phyloP scores from a whole-genome alignment of 495 filamentous ascomycete species.

The Patellaria atrata region DNA sequence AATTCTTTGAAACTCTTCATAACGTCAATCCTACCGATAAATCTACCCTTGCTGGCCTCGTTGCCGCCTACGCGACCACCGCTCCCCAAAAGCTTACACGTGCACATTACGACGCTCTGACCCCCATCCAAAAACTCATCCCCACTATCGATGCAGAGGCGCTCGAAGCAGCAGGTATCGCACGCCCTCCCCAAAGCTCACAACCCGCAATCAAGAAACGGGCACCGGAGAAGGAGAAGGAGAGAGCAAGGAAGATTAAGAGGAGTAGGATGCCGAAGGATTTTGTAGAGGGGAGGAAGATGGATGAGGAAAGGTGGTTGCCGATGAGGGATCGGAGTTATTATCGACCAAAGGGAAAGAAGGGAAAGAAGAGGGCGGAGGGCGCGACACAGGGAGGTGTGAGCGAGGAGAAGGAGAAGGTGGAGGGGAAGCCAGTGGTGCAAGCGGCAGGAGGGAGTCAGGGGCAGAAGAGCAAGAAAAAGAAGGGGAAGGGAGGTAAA shows the following conservation, averaged over 20 bases:
- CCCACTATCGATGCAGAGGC: conserved; percentile 49
- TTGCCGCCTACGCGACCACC: conserved; percentile 65
- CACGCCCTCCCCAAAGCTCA: conserved; percentile 43
- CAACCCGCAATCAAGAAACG: conserved; percentile 31
- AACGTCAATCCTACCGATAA: conserved; percentile 46
- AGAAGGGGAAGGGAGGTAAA: conserved; percentile 18
- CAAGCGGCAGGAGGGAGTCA: conserved; percentile 5
- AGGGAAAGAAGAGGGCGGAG: conserved; percentile 66
- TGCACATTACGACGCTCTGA: conserved; percentile 44
- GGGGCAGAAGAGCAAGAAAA: conserved; percentile 15
- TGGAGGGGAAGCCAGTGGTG: conserved; percentile 3
- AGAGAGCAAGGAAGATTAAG: conserved; percentile 50
- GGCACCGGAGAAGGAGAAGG: conserved; percentile 29
- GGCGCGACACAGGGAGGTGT: conserved; percentile 63
- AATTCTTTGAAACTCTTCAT: conserved; percentile 58
- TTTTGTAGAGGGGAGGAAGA: conserved; percentile 55
- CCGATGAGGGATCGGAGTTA: conserved; percentile 75
- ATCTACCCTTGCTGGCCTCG: conserved; percentile 58
- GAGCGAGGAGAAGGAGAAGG: conserved; percentile 17
- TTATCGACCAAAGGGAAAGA: conserved; percentile 81
- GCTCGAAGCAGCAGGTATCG: conserved; percentile 66
- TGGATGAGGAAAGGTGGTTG: conserved; percentile 86
- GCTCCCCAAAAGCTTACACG: conserved; percentile 44
- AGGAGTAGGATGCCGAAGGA: conserved; percentile 63
- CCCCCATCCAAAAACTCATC: conserved; percentile 50